Evolutionary conservation across 1,139 yeast species (phyloP), one percentile per base, ranked within the genome.

Genomic region (Debaryomyces singareniensis): DNA sequence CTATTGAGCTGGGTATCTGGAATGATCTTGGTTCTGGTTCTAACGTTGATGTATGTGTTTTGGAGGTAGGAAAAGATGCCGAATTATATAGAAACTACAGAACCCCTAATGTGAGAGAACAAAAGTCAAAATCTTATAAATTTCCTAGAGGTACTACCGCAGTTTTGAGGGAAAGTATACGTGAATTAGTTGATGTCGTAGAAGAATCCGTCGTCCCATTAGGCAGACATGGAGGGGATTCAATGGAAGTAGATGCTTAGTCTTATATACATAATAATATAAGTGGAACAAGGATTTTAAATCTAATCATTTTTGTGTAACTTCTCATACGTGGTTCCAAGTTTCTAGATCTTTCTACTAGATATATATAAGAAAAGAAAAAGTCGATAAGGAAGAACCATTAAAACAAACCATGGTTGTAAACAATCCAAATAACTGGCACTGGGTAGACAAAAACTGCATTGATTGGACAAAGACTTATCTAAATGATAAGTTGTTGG

Each of bases 391-490:
- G 24, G 5, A 3, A 11, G 15, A n/a, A 22, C 5, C 10, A 9
- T 7, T 11, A 16, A 13, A 10, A 22, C 13, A 5, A 7, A 30
- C 30, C 25, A 68, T 68, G 74, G 74, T 67, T 10, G 72, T 68
- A 2, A 56, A 67, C 49, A 68, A 68, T 52, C 74, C 74, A 9
- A 68, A 68, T 46, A 68, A 68, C 50, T 68, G 74, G 98, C 98
- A 91, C 68, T 91, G 98, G 98, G 97, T 91, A 39, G 96, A 91
- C 61, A 91, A 91, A 58, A 91, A 91, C 68, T 91, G 98, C 61
- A 71, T 89, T 37, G 78, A 75, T 39, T 91, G 98, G 98, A 71
- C 96, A 10, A 75, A 77, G 38, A 70, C 72, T 27, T 91, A 89
- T 55, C 84, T 91, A 53, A 56, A 62, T 28, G 71, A 73, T 28